These are phyloP conservation scores for Wakefieldia striispora DNA, from an alignment of 768 basidiomycete genomes.

Conservation along the genomic window DNA sequence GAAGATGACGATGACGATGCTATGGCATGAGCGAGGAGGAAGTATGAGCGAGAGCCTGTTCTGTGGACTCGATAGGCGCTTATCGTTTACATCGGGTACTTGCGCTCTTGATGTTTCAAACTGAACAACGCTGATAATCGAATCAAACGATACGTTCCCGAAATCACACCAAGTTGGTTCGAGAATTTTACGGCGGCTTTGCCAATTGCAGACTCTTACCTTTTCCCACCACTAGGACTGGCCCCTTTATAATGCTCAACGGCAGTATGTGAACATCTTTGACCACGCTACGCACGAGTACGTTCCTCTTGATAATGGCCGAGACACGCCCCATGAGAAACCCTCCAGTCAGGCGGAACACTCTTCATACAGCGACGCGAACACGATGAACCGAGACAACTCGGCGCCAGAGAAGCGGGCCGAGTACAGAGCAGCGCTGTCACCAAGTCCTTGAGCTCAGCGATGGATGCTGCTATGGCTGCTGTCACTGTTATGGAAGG, in stretches of 20 bases:
- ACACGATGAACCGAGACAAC: constrained; percentile 55
- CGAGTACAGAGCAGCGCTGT: constrained; percentile 54
- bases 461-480: constrained; percentile 78
- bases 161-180: too few species aligned
- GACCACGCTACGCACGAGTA: not conserved
- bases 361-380: constrained; percentile 53
- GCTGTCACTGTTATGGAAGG: constrained; percentile 77
- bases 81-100: too few species aligned
- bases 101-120: too few species aligned
- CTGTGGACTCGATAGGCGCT: too few species aligned
- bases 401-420: constrained; percentile 62
- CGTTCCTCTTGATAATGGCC: constrained; percentile 4
- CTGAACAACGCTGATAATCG: too few species aligned
- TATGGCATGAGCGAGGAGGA: too few species aligned
- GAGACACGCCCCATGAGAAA: not conserved
- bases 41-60: too few species aligned
- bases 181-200: too few species aligned
- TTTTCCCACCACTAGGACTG: not conserved
- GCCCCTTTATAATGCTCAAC: not conserved
- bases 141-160: too few species aligned
- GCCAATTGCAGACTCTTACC: too few species aligned
- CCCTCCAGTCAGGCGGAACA: not conserved
- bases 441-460: constrained; percentile 57
- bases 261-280: not conserved
- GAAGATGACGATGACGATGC: too few species aligned